Conservation (phyloP, 2,329 filamentous ascomycete genomes). For the Colletotrichum acutatum region DNA sequence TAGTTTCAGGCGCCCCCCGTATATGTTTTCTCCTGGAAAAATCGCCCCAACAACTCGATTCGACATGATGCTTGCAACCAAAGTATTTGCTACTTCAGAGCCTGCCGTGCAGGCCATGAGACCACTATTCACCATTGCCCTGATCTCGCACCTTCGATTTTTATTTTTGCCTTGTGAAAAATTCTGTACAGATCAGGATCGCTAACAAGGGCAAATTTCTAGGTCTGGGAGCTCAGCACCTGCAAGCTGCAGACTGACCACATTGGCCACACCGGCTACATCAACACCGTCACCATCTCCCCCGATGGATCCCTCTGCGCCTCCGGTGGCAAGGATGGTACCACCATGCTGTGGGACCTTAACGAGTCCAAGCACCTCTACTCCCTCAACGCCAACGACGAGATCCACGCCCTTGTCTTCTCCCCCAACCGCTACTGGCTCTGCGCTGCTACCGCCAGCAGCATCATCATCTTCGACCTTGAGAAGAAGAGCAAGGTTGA, state of each 20-base stretch:
- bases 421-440: conserved; percentile 99
- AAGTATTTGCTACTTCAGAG: conserved; percentile 99
- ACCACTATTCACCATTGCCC: conserved; percentile 92
- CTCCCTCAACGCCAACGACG: conserved; percentile 98
- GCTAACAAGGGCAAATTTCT: conserved; percentile 41
- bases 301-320: conserved; percentile 99
- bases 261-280: conserved; percentile 99
- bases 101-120: conserved; percentile 87
- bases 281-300: conserved; percentile 99
- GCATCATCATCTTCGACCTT: conserved; percentile 99
- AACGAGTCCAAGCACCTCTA: conserved; percentile 99
- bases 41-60: conserved; percentile 36
- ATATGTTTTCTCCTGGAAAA: neutral
- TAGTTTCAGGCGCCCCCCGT: conserved; percentile 55
- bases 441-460: conserved; percentile 95
- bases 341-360: conserved; percentile 99
- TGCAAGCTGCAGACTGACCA: conserved; percentile 99
- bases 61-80: conserved; percentile 89
- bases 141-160: conserved; percentile 64
- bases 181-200: conserved; percentile 18
- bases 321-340: conserved; percentile 99
- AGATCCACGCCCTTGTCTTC: conserved; percentile 99
- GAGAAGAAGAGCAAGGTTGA: conserved; percentile 99
- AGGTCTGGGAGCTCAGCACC: conserved; percentile 99
- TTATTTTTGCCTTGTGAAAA: neutral